A percentile compares a stretch with the other conserved stretches of the same genome.
phyloP scores from a whole-genome alignment of 2,329 filamentous ascomycete genomes.

The Aaosphaeria pasadenensis region DNA sequence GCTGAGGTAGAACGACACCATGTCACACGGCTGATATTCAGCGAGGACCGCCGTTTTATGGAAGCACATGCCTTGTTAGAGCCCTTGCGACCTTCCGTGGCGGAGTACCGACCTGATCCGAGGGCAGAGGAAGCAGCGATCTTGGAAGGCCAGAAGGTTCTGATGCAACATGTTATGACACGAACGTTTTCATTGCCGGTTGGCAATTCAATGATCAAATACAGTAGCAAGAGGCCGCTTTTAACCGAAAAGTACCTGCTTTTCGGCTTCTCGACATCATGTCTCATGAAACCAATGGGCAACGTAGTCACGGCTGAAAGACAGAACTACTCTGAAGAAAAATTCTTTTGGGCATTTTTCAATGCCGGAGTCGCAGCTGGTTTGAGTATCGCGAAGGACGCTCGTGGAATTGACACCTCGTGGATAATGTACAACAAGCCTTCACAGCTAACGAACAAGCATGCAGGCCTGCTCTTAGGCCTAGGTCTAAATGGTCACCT shows the following conservation, averaged over 20 bases:
- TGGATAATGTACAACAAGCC: constrained; percentile 99
- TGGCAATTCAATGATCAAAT: constrained; percentile 84
- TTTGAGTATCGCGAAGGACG: constrained; percentile 82
- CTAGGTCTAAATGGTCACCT: constrained; percentile 92
- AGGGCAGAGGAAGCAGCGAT: constrained; percentile 83
- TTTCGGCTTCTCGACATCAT: constrained; percentile 86
- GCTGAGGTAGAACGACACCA: constrained; percentile 77
- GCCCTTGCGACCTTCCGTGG: constrained; percentile 73
- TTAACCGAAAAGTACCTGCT: constrained; percentile 90
- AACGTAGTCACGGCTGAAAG: constrained; percentile 94
- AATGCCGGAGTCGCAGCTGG: constrained; percentile 94
- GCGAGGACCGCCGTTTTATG: constrained; percentile 82
- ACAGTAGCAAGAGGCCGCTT: constrained; percentile 80
- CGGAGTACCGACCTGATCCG: constrained; percentile 72
- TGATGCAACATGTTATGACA: constrained; percentile 81
- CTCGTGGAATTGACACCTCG: constrained; percentile 92
- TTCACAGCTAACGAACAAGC: constrained; percentile 86
- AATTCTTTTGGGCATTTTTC: constrained; percentile 98
- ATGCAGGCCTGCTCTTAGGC: constrained; percentile 88
- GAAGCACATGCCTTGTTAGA: constrained; percentile 86
- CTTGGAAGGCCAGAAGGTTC: constrained; percentile 86
- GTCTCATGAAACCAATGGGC: constrained; percentile 86
- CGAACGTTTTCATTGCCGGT: constrained; percentile 86
- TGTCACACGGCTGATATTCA: constrained; percentile 85
- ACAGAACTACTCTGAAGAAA: constrained; percentile 84